Conservation (phyloP, 2,329 filamentous ascomycete genomes). For the Trichophyton benhamiae region DNA sequence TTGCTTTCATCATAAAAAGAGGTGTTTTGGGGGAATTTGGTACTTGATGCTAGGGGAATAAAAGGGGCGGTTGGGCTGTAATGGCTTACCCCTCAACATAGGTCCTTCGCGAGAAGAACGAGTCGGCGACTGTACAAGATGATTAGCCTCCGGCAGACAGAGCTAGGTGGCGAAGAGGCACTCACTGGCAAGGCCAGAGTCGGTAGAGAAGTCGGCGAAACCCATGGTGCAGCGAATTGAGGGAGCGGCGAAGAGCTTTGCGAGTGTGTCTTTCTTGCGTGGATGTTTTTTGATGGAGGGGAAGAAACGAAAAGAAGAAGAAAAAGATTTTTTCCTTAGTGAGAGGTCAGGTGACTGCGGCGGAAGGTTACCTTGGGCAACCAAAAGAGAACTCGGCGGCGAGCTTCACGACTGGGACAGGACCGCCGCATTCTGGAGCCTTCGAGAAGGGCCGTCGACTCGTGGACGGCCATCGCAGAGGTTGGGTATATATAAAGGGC, state of each 20-base stretch:
- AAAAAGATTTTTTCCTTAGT: background rate
- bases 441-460: slow-evolving; percentile 23
- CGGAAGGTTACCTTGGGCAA: background rate
- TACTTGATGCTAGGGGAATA: background rate
- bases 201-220: slow-evolving; percentile 54
- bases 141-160: slow-evolving; percentile 14
- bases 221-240: slow-evolving; percentile 40
- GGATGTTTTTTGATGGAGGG: background rate
- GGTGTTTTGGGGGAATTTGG: slow-evolving; percentile 5
- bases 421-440: slow-evolving; percentile 18
- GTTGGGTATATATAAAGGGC: background rate
- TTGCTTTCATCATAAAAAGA: slow-evolving; percentile 57
- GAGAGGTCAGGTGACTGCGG: background rate
- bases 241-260: slow-evolving; percentile 15
- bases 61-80: background rate
- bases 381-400: background rate
- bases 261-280: background rate
- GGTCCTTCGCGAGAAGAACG: slow-evolving; percentile 48
- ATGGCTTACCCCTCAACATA: slow-evolving; percentile 69
- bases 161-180: slow-evolving; percentile 19
- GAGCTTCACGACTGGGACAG: background rate
- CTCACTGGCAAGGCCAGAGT: slow-evolving; percentile 49
- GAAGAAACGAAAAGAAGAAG: background rate
- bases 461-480: slow-evolving; percentile 10
- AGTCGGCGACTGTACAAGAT: slow-evolving; percentile 31